A percentile compares a stretch with the other conserved stretches of the same genome.
These are phyloP conservation scores for Syzygium malaccense DNA, from an alignment of 441 rosid species.

Conservation along the genomic window DNA sequence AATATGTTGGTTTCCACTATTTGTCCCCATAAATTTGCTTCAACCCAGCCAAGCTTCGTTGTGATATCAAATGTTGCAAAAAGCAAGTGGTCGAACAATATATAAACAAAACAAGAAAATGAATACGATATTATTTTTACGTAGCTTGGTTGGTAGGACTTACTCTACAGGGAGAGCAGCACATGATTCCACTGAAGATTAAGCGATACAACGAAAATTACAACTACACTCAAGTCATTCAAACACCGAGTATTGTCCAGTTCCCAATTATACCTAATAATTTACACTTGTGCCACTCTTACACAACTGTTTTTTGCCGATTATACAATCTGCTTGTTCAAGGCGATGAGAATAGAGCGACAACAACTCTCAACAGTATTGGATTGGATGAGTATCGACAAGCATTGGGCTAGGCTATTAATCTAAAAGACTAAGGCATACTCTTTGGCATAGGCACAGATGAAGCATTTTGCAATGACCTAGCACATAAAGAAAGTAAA, in stretches of 20 bases:
- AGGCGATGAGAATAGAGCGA: background rate
- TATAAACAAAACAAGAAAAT: too few species aligned
- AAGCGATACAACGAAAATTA: background rate
- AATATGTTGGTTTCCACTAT: too few species aligned
- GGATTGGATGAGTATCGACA: background rate
- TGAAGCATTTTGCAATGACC: background rate
- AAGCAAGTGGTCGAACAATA: too few species aligned
- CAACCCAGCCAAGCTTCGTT: too few species aligned
- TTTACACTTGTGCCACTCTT: background rate
- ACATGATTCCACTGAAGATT: too few species aligned
- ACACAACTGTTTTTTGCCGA: background rate
- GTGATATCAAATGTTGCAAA: too few species aligned
- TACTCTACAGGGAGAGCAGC: too few species aligned
- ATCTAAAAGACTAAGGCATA: background rate
- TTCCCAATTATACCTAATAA: background rate
- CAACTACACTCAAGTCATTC: background rate
- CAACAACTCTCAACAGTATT: background rate
- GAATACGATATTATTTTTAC: too few species aligned
- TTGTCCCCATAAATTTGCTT: too few species aligned
- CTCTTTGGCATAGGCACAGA: background rate
- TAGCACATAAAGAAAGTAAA: too few species aligned
- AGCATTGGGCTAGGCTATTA: background rate
- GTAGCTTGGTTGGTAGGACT: too few species aligned
- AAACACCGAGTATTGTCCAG: background rate
- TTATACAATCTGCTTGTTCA: background rate